Base-by-base conservation (phyloP, 345 rosid species). In the Pelargonium nanum region DNA sequence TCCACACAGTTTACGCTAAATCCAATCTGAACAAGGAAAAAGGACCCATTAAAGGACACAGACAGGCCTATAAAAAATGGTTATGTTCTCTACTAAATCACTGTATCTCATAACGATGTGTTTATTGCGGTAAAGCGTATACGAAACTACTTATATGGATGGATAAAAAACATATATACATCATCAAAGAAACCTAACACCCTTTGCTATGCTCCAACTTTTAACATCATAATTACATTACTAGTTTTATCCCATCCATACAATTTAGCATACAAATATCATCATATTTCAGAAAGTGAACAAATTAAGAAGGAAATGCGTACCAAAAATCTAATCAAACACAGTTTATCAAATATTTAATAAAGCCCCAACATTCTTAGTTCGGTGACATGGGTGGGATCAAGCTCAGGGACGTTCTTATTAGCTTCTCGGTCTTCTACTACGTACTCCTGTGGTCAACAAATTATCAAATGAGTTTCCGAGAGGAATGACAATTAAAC, bases 331-430 rank as follows among this genome's bases (percentile, higher is more conserved):
- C 60, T 28, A 23, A 50, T 9, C 30, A 26, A 32, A 32, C 19
- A 57, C 45, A 56, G n/a, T 62, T 56, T 56, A 56, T 69, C 66
- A 65, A 66, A 70, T n/a, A n/a, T n/a, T 75, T 67, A 86, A 68
- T 70, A 86, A 24, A 86, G 89, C 62, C 89, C 99, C 83, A 93
- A 67, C 95, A 93, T 93, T 72, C 89, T 79, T 61, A 93, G 83
- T 68, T 93, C 96, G 26, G 92, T 76, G 63, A 93, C 70, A 74
- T 90, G 99, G 80, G 89, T 79, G 23, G 83, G 82, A 58, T 86
- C 97, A 54, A 93, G 97, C 67, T 84, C 99, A 48, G 90, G 90
- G 53, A 83, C 79, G 63, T 77, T 67, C 79, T 90, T 83, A 70
- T 75, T 62, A 15, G 77, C 77, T 65, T 86, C 97, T 26, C 84